A percentile compares a stretch with the other conserved stretches of the same genome.
Conservation (phyloP, 306 rosid species). For the Mimosa pudica region DNA sequence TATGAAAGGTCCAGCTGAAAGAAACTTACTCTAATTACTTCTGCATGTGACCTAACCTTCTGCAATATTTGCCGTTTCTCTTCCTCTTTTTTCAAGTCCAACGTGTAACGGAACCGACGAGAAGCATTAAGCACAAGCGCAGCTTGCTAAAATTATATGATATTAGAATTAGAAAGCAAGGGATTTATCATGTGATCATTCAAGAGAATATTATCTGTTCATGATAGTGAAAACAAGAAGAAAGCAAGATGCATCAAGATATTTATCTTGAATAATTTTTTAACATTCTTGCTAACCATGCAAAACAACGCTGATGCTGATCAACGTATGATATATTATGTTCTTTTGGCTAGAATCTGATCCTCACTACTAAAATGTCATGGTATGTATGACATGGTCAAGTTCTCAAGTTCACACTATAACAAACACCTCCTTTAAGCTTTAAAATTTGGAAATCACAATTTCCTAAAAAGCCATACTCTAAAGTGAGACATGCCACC, state of each 20-base stretch:
- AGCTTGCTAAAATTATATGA: conserved; percentile 68
- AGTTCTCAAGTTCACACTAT: background rate
- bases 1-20: conserved; percentile 33
- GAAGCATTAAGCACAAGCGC: conserved; percentile 98
- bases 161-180: background rate
- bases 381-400: background rate
- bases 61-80: conserved; percentile 66
- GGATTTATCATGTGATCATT: background rate
- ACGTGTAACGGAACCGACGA: conserved; percentile 97
- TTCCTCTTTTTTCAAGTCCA: conserved; percentile 94
- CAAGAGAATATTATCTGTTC: background rate
- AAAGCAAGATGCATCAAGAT: too few species aligned
- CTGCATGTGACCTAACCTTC: conserved; percentile 85
- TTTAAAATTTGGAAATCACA: background rate
- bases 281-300: too few species aligned
- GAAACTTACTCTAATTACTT: conserved; percentile 71
- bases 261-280: too few species aligned
- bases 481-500: background rate
- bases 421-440: background rate
- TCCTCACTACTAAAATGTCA: too few species aligned
- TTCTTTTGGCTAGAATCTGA: too few species aligned
- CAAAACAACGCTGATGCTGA: too few species aligned
- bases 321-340: too few species aligned
- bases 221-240: conserved; percentile 20
- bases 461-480: background rate